phyloP scores from a whole-genome alignment of 208 protist genomes.

The Acanthamoeba castellanii region DNA sequence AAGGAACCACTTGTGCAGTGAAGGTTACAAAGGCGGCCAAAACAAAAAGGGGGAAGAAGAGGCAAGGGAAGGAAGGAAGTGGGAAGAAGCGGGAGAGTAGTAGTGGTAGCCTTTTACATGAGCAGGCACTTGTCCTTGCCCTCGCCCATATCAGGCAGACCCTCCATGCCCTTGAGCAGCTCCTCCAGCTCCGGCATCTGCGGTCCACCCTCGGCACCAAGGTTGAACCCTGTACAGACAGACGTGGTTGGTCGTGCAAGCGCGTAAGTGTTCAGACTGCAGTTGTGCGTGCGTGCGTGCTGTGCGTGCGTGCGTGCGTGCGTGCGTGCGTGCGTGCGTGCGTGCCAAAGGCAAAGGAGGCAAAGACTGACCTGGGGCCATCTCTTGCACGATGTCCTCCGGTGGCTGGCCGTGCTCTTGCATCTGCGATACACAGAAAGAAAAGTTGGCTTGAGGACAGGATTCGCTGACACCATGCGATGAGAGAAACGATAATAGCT shows the following conservation, averaged over 20 bases:
- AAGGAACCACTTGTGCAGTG: no score
- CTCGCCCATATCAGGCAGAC: slow-evolving; percentile 9
- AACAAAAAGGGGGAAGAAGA: no score
- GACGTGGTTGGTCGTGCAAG: not conserved
- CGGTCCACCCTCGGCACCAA: not conserved
- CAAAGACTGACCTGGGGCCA: slow-evolving; percentile 39
- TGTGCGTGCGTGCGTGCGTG: not conserved
- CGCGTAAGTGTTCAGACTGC: no score
- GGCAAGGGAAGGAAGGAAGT: no score
- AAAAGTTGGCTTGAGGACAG: no score
- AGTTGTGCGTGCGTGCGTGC: no score
- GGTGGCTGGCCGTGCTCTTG: slow-evolving; percentile 69
- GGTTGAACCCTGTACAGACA: slow-evolving; percentile 2
- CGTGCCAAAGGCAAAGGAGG: not conserved
- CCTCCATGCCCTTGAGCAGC: slow-evolving; percentile 54
- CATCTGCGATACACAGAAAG: slow-evolving; percentile 21
- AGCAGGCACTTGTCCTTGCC: slow-evolving; percentile 69
- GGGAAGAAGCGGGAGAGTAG: no score
- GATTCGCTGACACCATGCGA: no score
- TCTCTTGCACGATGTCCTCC: slow-evolving; percentile 66
- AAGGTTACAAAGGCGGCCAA: no score
- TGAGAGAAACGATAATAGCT: not conserved
- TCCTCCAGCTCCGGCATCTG: slow-evolving; percentile 71
- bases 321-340: not conserved
- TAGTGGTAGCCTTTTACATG: not conserved